Evolutionary conservation across 305 asterid species (phyloP), one percentile per base, ranked within the genome.

Genomic region (Fraxinus velutina): DNA sequence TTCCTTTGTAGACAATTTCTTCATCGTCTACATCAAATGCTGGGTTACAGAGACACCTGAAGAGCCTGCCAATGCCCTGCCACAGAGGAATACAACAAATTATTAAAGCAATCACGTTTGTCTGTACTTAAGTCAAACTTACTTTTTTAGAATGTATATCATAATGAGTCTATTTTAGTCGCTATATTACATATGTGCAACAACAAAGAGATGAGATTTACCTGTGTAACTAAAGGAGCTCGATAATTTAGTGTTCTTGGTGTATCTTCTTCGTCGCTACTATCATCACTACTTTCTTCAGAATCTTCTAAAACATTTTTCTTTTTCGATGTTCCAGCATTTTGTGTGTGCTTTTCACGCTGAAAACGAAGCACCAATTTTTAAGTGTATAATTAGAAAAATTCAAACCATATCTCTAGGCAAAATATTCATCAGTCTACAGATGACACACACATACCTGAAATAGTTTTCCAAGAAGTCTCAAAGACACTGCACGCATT

Each of bases 11-110:
- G 77, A 95, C 98, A 62, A 95, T 93, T 86, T 95, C 99, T 5
- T 93, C 99, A 24, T 92, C 99, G 30, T 95, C 97, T 70, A 92
- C 98, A 44, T 95, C 97, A 47, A 92, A 92, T 10, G 97, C 98
- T 60, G 98, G 99, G 86, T 92, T 95, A 37, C 99, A 93, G 3
- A 95, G 90, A 66, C 99, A 95, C 90, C 96, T 90, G 89, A 92
- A 93, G 73, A 95, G 97, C 79, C 97, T 93, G 1, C 98, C 99
- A 7, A 95, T 93, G 24, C 98, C 98, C 99, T 95, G 92, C 85
- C 30, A 77, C 39, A 73, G 3, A 24, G 10, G 70, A 68, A 39
- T 79, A 12, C 71, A 24, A 21, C 5, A 5, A 80, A 77, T 29
- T 66, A 17, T 66, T 27, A 24, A 64, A 2, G 73, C 17, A 27